These are phyloP conservation scores for Cyclotella kingstonii DNA, from an alignment of 108 stramenopile species.

Conservation along the genomic window DNA sequence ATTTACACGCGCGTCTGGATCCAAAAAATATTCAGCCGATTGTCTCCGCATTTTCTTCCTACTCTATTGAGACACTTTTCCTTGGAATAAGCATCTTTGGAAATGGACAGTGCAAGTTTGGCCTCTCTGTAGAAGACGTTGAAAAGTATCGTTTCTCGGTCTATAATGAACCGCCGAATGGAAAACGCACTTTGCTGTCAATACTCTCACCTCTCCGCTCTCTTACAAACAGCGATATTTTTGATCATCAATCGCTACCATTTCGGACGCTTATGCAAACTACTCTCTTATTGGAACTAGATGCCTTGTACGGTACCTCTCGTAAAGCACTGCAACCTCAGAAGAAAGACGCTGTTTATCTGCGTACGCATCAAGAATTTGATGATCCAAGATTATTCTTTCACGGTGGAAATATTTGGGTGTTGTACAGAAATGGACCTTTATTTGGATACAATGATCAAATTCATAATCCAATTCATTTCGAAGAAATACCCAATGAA, in stretches of 20 bases:
- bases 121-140: conserved; percentile 42
- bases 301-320: conserved; percentile 62
- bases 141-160: conserved; percentile 37
- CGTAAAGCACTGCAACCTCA: conserved; percentile 6
- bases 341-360: conserved; percentile 15
- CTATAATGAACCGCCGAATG: conserved; percentile 46
- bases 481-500: conserved; percentile 21
- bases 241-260: no score
- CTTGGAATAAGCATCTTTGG: conserved; percentile 36
- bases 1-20: conserved; percentile 19
- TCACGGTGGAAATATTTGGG: conserved; percentile 58
- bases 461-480: conserved; percentile 73
- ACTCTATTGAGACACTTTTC: conserved; percentile 22
- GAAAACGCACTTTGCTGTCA: conserved; percentile 50
- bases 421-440: conserved; percentile 78
- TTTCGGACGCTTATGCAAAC: conserved; percentile 62
- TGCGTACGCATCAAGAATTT: conserved; percentile 42
- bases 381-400: conserved; percentile 86
- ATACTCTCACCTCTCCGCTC: conserved; percentile 6
- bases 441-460: conserved; percentile 85
- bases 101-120: conserved; percentile 77
- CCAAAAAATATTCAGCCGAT: conserved; percentile 21
- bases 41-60: neutral
- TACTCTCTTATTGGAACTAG: conserved; percentile 59
- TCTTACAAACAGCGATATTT: neutral